Base-by-base conservation (phyloP, 192 early-diverging fungal species). In the Thamnidium elegans region DNA sequence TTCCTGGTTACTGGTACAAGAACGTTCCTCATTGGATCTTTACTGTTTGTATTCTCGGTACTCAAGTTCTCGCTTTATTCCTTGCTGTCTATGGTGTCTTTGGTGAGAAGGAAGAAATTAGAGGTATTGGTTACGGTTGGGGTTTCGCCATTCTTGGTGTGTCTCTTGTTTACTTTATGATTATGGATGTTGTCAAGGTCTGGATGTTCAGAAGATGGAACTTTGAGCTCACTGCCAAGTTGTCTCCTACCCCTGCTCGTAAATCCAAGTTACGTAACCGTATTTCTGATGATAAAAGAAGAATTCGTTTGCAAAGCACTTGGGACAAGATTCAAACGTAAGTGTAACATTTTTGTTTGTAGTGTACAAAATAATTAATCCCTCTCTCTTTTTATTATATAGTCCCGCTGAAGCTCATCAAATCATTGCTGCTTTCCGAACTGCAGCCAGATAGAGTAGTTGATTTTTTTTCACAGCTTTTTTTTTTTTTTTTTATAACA, bases 51-150 rank as follows among this genome's bases (percentile, higher is more conserved):
- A 84, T 94, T 52, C 68, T 85, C 47, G 90, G 83, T 3, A 94
- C 92, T n/a, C 92, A 94, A 71, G 81, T 94, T n/a, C 79, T 95
- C 55, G 94, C 94, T 62, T 81, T 91, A 79, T 78, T 91, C 70
- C 87, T 89, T 55, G 84, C 85, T 17, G 79, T 87, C 53, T 89
- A 87, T 75, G 86, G 87, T 42, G 71, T 86, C 61, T 70, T 75
- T 51, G 69, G 69, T 45, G 3, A 23, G 2, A 61, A 69, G 19
- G 75, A 75, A 42, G 63, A 73, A 26, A 79, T 78, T 58, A 79
- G 66, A 10, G 62, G 70, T 50, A 82, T 84, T 60, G 88, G 90
- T 23, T 78, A 73, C 51, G 81, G 72, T 61, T 90, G 90, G 89
- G 87, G 84, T 21, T 67, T 84, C 7, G 69, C 70, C n/a, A 79